Evolutionary conservation across 225 moss, liverwort and hornwort genomes (phyloP).

Genomic region (Sphagnum contortum): DNA sequence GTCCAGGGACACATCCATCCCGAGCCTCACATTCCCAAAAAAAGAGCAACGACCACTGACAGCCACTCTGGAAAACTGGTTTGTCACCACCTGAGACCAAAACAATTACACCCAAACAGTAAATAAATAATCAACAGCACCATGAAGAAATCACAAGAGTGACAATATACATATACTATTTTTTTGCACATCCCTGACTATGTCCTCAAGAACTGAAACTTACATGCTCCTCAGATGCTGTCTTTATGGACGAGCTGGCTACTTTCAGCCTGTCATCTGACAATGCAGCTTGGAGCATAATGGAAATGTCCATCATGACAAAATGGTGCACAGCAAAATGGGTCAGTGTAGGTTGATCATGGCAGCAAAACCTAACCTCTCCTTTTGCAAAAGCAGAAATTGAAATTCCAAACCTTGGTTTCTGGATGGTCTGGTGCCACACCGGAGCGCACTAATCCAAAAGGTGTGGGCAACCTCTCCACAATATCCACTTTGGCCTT

Average conservation of each 20-base stretch:
- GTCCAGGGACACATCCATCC: slow-evolving; percentile 59
- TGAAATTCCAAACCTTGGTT: slow-evolving; percentile 54
- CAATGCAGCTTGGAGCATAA: too few species aligned
- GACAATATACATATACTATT: too few species aligned
- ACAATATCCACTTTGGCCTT: slow-evolving; percentile 70
- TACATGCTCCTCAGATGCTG: too few species aligned
- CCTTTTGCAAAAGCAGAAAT: too few species aligned
- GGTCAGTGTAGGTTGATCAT: neutral
- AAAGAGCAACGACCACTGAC: slow-evolving; percentile 56
- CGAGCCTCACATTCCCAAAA: slow-evolving; percentile 79
- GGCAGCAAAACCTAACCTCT: neutral
- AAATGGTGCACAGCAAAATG: neutral
- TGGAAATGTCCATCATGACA: too few species aligned
- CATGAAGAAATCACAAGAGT: too few species aligned
- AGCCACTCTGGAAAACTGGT: slow-evolving; percentile 87
- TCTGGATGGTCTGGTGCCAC: slow-evolving; percentile 98
- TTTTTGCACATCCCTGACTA: too few species aligned
- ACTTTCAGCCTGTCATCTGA: too few species aligned
- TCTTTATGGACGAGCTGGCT: too few species aligned
- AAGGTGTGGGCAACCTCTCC: slow-evolving; percentile 87
- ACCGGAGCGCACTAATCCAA: slow-evolving; percentile 89
- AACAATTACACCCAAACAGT: neutral
- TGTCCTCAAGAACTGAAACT: too few species aligned
- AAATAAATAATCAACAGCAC: too few species aligned
- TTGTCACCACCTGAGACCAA: slow-evolving; percentile 63